These are phyloP conservation scores for Boletales sp. DNA, from an alignment of 768 basidiomycete species.

Conservation along the genomic window DNA sequence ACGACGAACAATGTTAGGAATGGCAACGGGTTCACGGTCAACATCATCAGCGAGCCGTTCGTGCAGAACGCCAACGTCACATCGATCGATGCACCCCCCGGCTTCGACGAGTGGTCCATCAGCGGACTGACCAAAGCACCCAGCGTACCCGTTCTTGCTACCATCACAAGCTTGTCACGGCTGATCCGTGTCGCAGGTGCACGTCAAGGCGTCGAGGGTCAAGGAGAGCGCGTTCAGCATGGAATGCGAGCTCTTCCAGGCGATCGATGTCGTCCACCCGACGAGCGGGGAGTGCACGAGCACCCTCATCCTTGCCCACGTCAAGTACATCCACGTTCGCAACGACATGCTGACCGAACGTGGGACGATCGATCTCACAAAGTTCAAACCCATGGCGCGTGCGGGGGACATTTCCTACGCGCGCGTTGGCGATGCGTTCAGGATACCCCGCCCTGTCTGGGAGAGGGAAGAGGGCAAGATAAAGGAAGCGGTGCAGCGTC, in stretches of 20 bases:
- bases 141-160: constrained; percentile 1
- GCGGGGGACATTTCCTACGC: constrained; percentile 40
- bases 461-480: constrained; percentile 13
- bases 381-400: constrained; percentile 34
- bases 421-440: constrained; percentile 26
- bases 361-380: constrained; percentile 34
- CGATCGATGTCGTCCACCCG: constrained; percentile 36
- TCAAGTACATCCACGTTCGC: constrained; percentile 43
- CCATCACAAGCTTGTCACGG: neutral
- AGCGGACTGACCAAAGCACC: constrained; percentile 40
- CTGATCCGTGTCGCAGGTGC: constrained; percentile 20
- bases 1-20: constrained; percentile 44
- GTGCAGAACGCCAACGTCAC: constrained; percentile 37
- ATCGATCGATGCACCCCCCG: constrained; percentile 35
- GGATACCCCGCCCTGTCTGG: constrained; percentile 23
- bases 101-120: constrained; percentile 39
- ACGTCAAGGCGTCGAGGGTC: constrained; percentile 39
- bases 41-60: constrained; percentile 54
- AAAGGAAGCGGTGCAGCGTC: neutral
- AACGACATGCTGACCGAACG: constrained; percentile 37
- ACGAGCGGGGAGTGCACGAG: constrained; percentile 21
- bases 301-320: constrained; percentile 37
- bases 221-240: constrained; percentile 46
- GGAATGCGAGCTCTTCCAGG: constrained; percentile 38
- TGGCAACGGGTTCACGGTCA: constrained; percentile 49